Evolutionary conservation across 2,329 filamentous ascomycete species (phyloP).

Genomic region (Colletotrichum incanum): DNA sequence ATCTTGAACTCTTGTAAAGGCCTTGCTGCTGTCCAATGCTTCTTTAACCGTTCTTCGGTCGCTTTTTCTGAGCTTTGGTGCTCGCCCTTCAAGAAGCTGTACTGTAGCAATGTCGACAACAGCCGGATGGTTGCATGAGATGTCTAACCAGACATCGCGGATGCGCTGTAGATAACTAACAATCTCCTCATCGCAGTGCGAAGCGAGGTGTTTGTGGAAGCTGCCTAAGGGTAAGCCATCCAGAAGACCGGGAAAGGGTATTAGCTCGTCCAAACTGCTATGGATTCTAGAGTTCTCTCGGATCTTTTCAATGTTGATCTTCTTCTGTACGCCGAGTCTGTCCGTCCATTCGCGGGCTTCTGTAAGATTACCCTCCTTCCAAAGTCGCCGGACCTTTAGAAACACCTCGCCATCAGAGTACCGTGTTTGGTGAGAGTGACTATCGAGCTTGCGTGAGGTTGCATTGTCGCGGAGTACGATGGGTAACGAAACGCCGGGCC

Average conservation of each 20-base stretch:
- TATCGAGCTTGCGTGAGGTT: neutral
- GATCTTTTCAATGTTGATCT: neutral
- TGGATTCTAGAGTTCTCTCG: neutral
- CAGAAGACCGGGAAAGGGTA: too few species aligned
- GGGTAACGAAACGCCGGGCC: neutral
- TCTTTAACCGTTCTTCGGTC: neutral
- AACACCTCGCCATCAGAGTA: constrained; percentile 4
- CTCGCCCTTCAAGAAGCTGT: constrained; percentile 2
- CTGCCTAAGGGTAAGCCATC: constrained; percentile 5
- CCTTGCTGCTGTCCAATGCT: neutral
- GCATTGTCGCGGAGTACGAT: neutral
- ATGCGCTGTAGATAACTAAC: constrained; percentile 2
- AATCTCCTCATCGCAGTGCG: constrained; percentile 6
- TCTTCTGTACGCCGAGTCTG: neutral
- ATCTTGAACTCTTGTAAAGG: constrained; percentile 1
- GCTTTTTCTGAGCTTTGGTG: neutral
- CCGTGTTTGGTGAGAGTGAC: neutral
- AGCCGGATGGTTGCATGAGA: neutral
- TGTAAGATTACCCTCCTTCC: neutral
- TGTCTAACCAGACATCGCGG: neutral
- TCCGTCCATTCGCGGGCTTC: neutral
- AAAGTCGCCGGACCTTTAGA: neutral
- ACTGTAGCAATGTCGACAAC: constrained; percentile 5
- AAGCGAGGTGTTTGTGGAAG: constrained; percentile 17
- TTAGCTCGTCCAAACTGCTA: too few species aligned